Conservation (phyloP, 345 rosid species). For the Sisymbrium irio region DNA sequence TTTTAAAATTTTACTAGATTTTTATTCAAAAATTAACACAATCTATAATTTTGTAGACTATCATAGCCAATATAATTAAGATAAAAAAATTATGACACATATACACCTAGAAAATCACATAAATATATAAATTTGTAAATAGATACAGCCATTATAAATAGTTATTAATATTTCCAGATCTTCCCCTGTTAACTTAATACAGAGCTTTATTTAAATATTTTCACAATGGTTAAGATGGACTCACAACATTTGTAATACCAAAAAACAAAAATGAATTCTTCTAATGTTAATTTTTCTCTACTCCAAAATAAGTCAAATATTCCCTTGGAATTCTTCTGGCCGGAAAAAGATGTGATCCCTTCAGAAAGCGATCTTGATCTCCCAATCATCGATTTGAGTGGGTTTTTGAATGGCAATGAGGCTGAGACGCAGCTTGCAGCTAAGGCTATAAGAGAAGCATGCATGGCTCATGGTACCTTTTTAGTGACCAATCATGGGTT, state of each 20-base stretch:
- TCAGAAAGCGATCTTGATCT: conserved; percentile 40
- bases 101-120: not conserved
- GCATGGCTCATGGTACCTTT: conserved; percentile 60
- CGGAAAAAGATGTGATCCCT: conserved; percentile 31
- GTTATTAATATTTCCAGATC: no score
- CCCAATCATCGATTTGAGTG: conserved; percentile 49
- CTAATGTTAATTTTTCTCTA: conserved; percentile 30
- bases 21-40: not conserved
- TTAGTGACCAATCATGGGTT: conserved; percentile 65
- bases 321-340: conserved; percentile 47
- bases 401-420: conserved; percentile 44
- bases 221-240: not conserved
- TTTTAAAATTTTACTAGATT: not conserved
- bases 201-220: not conserved
- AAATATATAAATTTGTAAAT: not conserved
- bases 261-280: conserved; percentile 6
- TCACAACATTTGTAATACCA: not conserved
- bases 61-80: not conserved
- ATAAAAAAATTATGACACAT: not conserved
- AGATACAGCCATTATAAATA: not conserved
- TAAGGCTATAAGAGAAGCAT: conserved; percentile 39
- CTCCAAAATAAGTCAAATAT: conserved; percentile 26
- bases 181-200: not conserved
- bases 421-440: conserved; percentile 34
- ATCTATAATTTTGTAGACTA: not conserved